phyloP scores from a whole-genome alignment of 148 eudicot genomes.

The Camellia granthamiana region DNA sequence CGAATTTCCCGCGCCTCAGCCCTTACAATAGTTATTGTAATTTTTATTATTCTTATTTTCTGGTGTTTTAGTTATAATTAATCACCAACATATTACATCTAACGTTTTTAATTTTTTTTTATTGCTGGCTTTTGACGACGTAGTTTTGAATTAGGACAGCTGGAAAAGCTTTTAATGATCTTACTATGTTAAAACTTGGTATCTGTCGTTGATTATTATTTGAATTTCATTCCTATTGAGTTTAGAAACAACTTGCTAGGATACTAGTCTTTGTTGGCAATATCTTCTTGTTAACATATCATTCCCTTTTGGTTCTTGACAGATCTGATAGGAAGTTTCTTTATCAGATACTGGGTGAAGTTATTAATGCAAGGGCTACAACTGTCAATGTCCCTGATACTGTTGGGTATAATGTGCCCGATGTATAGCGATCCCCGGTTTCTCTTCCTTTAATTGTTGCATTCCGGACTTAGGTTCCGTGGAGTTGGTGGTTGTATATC shows the following conservation, averaged over 20 bases:
- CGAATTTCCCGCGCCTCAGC: no score
- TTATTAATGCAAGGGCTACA: conserved; percentile 91
- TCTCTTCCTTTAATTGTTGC: no score
- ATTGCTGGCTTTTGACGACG: background rate
- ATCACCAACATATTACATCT: background rate
- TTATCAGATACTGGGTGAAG: conserved; percentile 89
- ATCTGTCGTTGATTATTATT: background rate
- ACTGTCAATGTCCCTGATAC: conserved; percentile 94
- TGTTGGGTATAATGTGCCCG: conserved; percentile 72
- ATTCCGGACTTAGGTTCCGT: no score
- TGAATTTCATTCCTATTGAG: conserved; percentile 2
- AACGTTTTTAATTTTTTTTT: background rate
- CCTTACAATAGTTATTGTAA: no score
- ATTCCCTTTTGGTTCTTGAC: conserved; percentile 23
- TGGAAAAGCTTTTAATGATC: background rate
- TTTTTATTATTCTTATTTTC: no score
- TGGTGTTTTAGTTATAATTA: no score
- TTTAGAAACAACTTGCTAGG: background rate
- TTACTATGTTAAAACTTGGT: background rate
- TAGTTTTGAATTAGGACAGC: background rate
- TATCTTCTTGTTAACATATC: background rate
- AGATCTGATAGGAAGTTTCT: conserved; percentile 92
- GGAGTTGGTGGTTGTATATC: no score
- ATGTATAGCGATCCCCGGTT: background rate
- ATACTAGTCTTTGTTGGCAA: background rate